Evolutionary conservation across 306 rosid genomes (phyloP), one percentile per base, ranked within the genome.

Genomic region (Rubus idaeus): DNA sequence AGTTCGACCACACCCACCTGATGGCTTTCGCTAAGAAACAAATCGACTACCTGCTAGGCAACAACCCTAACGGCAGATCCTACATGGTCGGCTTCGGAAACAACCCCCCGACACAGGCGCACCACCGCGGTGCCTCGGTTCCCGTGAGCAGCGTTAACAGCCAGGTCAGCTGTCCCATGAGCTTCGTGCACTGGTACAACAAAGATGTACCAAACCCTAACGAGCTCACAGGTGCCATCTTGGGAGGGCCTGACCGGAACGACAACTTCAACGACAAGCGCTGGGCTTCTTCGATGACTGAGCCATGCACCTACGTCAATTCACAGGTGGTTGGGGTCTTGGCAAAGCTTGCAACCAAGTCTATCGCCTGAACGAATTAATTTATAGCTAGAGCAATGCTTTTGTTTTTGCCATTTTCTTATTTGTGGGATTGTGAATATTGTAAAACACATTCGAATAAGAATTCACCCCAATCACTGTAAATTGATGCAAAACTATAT

Each of bases 71-170:
- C 39, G 84, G 80, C 39, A 83, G 93, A 75, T 94, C 98, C 0
- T 90, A 86, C 78, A 94, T 94, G 97, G 98, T 94, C 1, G 98
- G 95, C 20, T 92, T 81, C 44, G 98, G 98, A 6, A 75, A 45
- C 45, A 85, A 88, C 66, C 84, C 98, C 5, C 97, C 97, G 45
- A 60, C 4, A 13, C 97, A 90, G 71, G 90, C 98, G 13, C 98
- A 95, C 80, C 97, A 95, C 37, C 87, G 99, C 62, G 97, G 99
- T 0, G 92, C 97, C 0, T 95, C 97, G 0, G 89, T 95, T 60
- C 96, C 93, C 0, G 60, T 2, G 45, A 3, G 79, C 63, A 0
- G 70, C 0, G 4, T 14, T 4, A 20, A 49, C 5, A 18, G 45
- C 17, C 21, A 12, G 26, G 70, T 88, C 1, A 53, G 1, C 61